Evolutionary conservation across 202 grass and related monocot species (phyloP).

Genomic region (Eragrostis tef): DNA sequence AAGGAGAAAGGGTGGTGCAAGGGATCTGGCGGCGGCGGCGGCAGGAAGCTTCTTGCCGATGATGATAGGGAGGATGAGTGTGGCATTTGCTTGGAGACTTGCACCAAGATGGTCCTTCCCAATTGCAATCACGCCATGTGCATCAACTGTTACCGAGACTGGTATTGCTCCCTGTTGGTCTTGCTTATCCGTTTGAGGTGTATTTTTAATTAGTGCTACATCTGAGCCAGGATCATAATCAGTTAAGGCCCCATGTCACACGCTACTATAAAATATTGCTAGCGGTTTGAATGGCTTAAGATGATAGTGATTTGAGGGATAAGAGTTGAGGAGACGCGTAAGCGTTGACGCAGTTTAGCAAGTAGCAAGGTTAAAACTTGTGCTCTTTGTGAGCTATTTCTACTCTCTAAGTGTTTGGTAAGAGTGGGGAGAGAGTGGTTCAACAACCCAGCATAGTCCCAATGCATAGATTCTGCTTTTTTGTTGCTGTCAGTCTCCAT

Average conservation of each 20-base stretch:
- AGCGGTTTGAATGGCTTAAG: conserved; percentile 35
- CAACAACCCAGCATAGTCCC: conserved; percentile 40
- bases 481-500: background rate
- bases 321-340: conserved; percentile 20
- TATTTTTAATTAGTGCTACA: conserved; percentile 38
- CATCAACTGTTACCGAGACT: conserved; percentile 97
- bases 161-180: conserved; percentile 53
- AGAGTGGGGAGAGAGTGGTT: conserved; percentile 41
- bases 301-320: conserved; percentile 31
- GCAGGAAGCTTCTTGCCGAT: conserved; percentile 56
- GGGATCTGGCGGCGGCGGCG: conserved; percentile 40
- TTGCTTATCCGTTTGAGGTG: conserved; percentile 49
- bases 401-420: conserved; percentile 37
- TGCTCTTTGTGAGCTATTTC: conserved; percentile 41
- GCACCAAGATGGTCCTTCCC: conserved; percentile 98
- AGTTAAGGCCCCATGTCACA: conserved; percentile 38
- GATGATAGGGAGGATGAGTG: conserved; percentile 96
- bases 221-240: too few species aligned
- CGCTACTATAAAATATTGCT: conserved; percentile 46
- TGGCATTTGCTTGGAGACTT: conserved; percentile 93
- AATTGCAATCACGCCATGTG: conserved; percentile 99
- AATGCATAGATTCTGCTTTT: background rate
- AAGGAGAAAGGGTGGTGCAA: conserved; percentile 71
- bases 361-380: background rate
- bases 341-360: conserved; percentile 31